Conservation (phyloP, 2,329 filamentous ascomycete species). For the Colletotrichum sidae region DNA sequence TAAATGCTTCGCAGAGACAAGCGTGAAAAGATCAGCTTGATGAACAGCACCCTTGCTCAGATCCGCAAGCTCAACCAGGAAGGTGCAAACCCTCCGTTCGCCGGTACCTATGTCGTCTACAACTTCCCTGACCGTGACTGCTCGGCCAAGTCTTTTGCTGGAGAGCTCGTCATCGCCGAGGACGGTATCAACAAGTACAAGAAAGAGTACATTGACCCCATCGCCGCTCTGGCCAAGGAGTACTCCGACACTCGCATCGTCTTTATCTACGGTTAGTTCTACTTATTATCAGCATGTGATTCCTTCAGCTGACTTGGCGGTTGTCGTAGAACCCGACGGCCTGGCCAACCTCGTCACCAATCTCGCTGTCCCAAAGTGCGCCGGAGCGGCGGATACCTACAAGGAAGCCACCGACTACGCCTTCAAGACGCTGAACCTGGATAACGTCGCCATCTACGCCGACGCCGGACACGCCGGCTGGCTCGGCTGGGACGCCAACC, state of each 20-base stretch:
- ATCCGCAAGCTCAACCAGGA: conserved; percentile 40
- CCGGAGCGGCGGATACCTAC: conserved; percentile 44
- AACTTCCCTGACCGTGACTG: conserved; percentile 54
- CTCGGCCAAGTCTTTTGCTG: conserved; percentile 50
- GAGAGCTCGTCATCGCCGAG: conserved; percentile 46
- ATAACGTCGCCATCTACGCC: conserved; percentile 51
- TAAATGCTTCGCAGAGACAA: conserved; percentile 43
- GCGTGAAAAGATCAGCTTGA: conserved; percentile 45
- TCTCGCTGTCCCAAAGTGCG: conserved; percentile 45
- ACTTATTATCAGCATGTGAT: conserved; percentile 40
- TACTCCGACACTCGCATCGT: conserved; percentile 30
- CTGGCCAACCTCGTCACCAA: conserved; percentile 52
- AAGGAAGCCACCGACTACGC: conserved; percentile 48
- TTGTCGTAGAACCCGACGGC: conserved; percentile 44
- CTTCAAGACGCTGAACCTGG: conserved; percentile 47
- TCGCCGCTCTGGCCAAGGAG: conserved; percentile 36
- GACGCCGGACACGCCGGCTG: conserved; percentile 53
- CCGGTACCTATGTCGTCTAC: conserved; percentile 49
- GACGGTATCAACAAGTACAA: conserved; percentile 47
- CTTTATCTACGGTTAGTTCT: conserved; percentile 38
- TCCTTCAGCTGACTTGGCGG: conserved; percentile 36
- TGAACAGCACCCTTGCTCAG: conserved; percentile 45
- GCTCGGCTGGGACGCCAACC: conserved; percentile 49
- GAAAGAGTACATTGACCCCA: conserved; percentile 47
- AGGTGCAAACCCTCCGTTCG: conserved; percentile 40